Conservation (phyloP, 306 rosid species). For the Pyrus communis region DNA sequence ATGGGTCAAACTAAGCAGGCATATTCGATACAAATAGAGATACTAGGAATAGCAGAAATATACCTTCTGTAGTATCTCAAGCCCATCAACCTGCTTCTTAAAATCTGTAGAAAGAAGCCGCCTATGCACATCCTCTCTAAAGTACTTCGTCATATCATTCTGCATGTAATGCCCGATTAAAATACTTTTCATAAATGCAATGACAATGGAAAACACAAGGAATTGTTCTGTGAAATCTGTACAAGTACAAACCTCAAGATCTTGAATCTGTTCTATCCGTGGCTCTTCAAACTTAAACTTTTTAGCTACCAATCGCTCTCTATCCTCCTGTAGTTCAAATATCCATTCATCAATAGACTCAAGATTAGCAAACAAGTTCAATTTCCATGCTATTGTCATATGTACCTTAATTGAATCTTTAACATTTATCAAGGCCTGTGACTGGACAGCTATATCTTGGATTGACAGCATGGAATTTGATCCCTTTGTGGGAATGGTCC, state of each 20-base stretch:
- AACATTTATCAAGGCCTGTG: conserved; percentile 73
- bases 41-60: conserved; percentile 5
- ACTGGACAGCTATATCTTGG: conserved; percentile 74
- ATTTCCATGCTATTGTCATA: conserved; percentile 7
- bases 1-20: neutral
- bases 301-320: conserved; percentile 81
- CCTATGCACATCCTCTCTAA: conserved; percentile 95
- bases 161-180: conserved; percentile 29
- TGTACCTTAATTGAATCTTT: conserved; percentile 94
- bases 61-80: conserved; percentile 95
- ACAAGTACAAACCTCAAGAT: conserved; percentile 69
- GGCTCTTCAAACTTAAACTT: conserved; percentile 95
- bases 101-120: conserved; percentile 89
- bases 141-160: conserved; percentile 88
- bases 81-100: conserved; percentile 95
- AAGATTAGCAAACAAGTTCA: neutral
- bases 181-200: conserved; percentile 5
- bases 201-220: neutral
- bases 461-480: conserved; percentile 45
- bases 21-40: neutral
- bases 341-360: neutral
- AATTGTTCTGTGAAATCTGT: neutral
- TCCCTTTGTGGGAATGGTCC: conserved; percentile 49
- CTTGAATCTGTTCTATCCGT: conserved; percentile 94
- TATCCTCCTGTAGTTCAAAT: conserved; percentile 63